Conservation (phyloP, 371 early-diverging fungal genomes). For the Saksenaea oblongispora region DNA sequence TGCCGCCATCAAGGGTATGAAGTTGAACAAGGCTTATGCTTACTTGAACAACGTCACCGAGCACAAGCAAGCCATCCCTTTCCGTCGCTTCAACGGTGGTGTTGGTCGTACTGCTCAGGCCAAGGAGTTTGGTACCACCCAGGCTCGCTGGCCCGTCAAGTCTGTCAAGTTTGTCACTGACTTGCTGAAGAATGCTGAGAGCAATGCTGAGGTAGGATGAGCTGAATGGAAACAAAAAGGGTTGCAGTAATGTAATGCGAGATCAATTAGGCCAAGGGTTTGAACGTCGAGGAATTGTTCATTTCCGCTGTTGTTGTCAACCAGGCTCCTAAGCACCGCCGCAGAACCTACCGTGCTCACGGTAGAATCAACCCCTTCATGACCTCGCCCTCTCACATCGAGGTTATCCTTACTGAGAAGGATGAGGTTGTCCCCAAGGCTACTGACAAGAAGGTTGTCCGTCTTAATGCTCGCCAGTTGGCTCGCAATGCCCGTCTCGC, state of each 20-base stretch:
- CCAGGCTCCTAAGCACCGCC: conserved; percentile 98
- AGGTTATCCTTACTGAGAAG: conserved; percentile 88
- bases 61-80: conserved; percentile 97
- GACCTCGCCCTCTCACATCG: conserved; percentile 97
- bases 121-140: conserved; percentile 87
- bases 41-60: conserved; percentile 94
- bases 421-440: conserved; percentile 74
- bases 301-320: conserved; percentile 97
- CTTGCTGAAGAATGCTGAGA: conserved; percentile 94
- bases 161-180: conserved; percentile 87
- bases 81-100: conserved; percentile 96
- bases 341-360: conserved; percentile 98
- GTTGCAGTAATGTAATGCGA: background rate
- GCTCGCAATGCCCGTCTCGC: conserved; percentile 54
- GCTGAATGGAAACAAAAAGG: background rate
- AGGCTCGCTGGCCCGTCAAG: conserved; percentile 99
- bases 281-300: conserved; percentile 84
- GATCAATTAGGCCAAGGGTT: conserved; percentile 75
- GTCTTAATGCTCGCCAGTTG: conserved; percentile 57
- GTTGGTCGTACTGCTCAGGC: conserved; percentile 98
- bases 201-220: conserved; percentile 82
- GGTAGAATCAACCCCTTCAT: conserved; percentile 95
- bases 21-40: conserved; percentile 90
- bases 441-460: conserved; percentile 53
- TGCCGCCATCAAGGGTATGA: conserved; percentile 92